Conservation (phyloP, 2,329 filamentous ascomycete species). For the Pseudogymnoascus sp. region DNA sequence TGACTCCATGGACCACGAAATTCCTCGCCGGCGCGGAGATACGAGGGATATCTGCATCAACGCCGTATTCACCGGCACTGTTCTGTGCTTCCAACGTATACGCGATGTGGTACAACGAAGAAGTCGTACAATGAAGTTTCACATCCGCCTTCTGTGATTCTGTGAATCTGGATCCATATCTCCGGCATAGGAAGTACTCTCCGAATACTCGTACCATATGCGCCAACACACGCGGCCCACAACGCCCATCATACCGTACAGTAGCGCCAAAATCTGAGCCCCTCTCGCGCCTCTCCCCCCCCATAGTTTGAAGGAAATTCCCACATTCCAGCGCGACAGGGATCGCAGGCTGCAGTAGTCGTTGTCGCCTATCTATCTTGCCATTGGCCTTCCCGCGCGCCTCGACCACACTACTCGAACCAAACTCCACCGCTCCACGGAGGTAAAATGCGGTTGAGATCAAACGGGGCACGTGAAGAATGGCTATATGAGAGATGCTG, state of each 20-base stretch:
- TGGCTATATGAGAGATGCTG: neutral
- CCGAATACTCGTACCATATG: neutral
- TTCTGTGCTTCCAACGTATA: neutral
- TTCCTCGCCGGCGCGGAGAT: neutral
- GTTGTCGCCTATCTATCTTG: neutral
- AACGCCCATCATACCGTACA: neutral
- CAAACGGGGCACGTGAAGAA: neutral
- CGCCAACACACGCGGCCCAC: neutral
- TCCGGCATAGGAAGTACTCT: neutral
- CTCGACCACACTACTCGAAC: neutral
- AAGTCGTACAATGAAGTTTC: neutral
- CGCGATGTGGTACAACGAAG: neutral
- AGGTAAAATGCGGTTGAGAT: neutral
- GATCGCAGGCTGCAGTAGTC: slow-evolving; percentile 1
- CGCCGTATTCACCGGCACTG: neutral
- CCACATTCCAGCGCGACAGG: slow-evolving; percentile 7
- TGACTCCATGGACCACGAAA: neutral
- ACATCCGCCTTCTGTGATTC: neutral
- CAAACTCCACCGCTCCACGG: neutral
- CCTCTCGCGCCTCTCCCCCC: neutral
- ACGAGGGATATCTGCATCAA: neutral
- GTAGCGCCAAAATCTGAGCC: neutral
- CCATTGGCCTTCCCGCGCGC: slow-evolving; percentile 3
- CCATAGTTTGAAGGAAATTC: neutral
- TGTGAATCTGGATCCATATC: neutral